phyloP scores from a whole-genome alignment of 176 grass and related monocot species.

The Zoysia pacifica region DNA sequence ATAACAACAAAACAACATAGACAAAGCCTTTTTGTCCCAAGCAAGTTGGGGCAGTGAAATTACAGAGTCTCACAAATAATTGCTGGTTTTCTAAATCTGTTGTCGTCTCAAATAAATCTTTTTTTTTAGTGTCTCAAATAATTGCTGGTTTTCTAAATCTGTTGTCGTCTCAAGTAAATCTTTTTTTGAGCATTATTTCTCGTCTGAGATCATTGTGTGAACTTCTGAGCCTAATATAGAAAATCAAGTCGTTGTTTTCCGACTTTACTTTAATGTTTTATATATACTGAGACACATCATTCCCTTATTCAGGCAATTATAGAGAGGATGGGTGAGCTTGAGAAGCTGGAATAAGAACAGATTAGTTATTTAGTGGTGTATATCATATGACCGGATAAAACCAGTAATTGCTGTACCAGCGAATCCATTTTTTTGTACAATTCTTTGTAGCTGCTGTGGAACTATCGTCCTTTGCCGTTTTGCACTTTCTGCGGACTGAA shows the following conservation, averaged over 20 bases:
- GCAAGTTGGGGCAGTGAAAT: no score
- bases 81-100: not conserved
- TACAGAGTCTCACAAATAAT: not conserved
- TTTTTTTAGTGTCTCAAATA: not conserved
- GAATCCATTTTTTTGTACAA: constrained; percentile 17
- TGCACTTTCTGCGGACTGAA: not conserved
- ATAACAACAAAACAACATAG: no score
- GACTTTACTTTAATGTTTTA: not conserved
- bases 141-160: not conserved
- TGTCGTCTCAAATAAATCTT: not conserved
- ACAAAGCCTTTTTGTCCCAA: no score
- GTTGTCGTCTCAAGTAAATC: not conserved
- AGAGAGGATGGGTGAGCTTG: constrained; percentile 67
- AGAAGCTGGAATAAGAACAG: constrained; percentile 58
- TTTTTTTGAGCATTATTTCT: not conserved
- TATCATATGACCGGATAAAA: not conserved
- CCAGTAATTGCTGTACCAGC: not conserved
- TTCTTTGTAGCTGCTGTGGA: constrained; percentile 46
- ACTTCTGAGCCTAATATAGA: not conserved
- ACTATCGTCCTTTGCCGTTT: not conserved
- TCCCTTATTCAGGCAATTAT: constrained; percentile 58
- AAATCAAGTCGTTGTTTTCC: not conserved
- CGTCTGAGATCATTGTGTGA: not conserved
- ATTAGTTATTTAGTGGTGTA: not conserved
- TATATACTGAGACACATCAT: not conserved